phyloP scores from a whole-genome alignment of 2,329 filamentous ascomycete species.

The Aplosporella prunicola region DNA sequence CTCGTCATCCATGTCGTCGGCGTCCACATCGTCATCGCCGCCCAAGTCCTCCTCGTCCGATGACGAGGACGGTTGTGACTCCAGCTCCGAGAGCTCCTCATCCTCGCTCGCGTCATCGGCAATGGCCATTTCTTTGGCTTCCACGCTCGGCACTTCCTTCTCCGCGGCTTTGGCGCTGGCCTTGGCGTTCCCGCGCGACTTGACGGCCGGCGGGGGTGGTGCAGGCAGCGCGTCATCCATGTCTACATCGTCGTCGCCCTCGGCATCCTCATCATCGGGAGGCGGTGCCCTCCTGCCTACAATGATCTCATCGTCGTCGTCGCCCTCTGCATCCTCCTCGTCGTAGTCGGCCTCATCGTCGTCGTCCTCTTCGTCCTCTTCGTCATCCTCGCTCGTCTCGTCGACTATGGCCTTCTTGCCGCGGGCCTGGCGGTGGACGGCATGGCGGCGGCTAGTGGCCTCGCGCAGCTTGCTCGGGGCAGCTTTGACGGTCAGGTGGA shows the following conservation, averaged over 20 bases:
- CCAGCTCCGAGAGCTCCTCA: conserved; percentile 32
- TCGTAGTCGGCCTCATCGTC: conserved; percentile 30
- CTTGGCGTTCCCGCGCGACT: conserved; percentile 21
- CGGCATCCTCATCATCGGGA: conserved; percentile 15
- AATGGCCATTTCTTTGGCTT: conserved; percentile 41
- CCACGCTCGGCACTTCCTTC: conserved; percentile 22
- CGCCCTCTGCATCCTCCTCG: conserved; percentile 28
- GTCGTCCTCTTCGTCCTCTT: conserved; percentile 30
- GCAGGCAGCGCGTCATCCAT: conserved; percentile 20
- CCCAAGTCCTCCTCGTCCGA: conserved; percentile 38
- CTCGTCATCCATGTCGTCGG: conserved; percentile 30
- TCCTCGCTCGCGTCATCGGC: conserved; percentile 37
- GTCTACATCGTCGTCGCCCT: conserved; percentile 13
- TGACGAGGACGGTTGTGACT: conserved; percentile 30
- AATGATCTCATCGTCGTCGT: conserved; percentile 22
- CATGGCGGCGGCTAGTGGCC: conserved; percentile 31
- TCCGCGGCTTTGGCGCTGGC: conserved; percentile 24
- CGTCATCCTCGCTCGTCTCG: conserved; percentile 32
- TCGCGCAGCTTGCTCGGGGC: conserved; percentile 41
- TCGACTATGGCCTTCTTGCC: conserved; percentile 31
- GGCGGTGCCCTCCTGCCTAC: too few species aligned
- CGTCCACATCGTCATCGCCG: conserved; percentile 33
- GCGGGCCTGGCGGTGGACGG: conserved; percentile 29
- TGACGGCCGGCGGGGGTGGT: conserved; percentile 15
- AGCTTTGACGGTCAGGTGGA: conserved; percentile 42